Evolutionary conservation across 139 green algal species (phyloP), one percentile per base, ranked within the genome.

Genomic region (Chlorokybus atmophyticus): DNA sequence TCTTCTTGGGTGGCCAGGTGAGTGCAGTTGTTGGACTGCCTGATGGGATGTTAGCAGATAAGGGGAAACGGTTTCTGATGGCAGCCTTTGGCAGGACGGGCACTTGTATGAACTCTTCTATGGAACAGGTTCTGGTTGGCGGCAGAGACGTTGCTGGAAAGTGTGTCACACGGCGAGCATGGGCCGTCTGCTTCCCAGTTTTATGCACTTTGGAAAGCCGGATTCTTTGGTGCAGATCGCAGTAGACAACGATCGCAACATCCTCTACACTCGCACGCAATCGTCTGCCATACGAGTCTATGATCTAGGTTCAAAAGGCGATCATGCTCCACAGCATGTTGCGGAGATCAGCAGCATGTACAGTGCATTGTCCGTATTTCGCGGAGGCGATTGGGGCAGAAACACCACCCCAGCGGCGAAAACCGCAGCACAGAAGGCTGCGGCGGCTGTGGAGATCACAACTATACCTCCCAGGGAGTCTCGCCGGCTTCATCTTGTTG

Each of bases 1-100:
- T 95, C 32, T 97, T 97, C 66, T 21, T 94, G 47, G 89, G 89
- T 8, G 89, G 89, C n/a, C n/a, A n/a, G n/a, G n/a, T n/a, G n/a
- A n/a, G n/a, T n/a, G n/a, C n/a, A n/a, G n/a, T n/a, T n/a, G n/a
- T n/a, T n/a, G n/a, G n/a, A n/a, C n/a, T n/a, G n/a, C n/a, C n/a
- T n/a, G n/a, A n/a, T n/a, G n/a, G n/a, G n/a, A n/a, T n/a, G n/a
- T n/a, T n/a, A n/a, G n/a, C n/a, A n/a, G n/a, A n/a, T n/a, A n/a
- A n/a, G n/a, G n/a, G n/a, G n/a, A n/a, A n/a, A n/a, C n/a, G n/a
- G n/a, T n/a, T n/a, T n/a, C n/a, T n/a, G n/a, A n/a, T n/a, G n/a
- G n/a, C n/a, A n/a, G n/a, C n/a, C n/a, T n/a, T n/a, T n/a, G n/a
- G 2, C 62, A 60, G 0, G 87, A 97, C 58, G 87, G 87, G 2